A percentile compares a stretch with the other conserved stretches of the same genome.
These are phyloP conservation scores for Colletotrichum sp. DNA, from an alignment of 2,329 filamentous ascomycete genomes.

Conservation along the genomic window DNA sequence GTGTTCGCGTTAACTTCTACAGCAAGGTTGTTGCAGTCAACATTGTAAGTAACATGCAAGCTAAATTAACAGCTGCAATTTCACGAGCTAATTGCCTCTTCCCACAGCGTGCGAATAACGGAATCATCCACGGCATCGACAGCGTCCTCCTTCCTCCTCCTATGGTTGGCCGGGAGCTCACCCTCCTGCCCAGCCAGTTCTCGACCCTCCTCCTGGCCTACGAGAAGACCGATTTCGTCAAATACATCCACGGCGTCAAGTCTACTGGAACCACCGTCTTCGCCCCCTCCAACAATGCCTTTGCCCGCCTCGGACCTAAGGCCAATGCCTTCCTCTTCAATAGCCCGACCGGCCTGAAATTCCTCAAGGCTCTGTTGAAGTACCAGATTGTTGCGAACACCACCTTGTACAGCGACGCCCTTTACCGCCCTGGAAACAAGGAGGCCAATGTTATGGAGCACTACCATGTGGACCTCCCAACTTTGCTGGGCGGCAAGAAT, in stretches of 20 bases:
- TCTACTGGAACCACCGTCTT: slow-evolving; percentile 77
- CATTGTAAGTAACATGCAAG: slow-evolving; percentile 71
- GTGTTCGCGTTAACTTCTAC: slow-evolving; percentile 79
- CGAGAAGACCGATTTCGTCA: slow-evolving; percentile 73
- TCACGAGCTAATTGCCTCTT: no score
- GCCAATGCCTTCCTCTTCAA: slow-evolving; percentile 88
- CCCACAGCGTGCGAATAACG: slow-evolving; percentile 72
- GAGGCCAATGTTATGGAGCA: slow-evolving; percentile 46
- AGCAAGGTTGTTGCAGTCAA: slow-evolving; percentile 72
- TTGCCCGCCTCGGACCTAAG: slow-evolving; percentile 71
- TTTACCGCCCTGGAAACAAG: slow-evolving; percentile 58
- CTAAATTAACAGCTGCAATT: no score
- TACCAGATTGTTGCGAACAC: slow-evolving; percentile 79
- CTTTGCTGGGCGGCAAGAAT: slow-evolving; percentile 68
- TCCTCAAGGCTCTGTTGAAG: slow-evolving; percentile 77
- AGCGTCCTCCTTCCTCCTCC: slow-evolving; percentile 79
- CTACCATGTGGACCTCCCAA: slow-evolving; percentile 74
- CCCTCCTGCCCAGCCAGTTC: slow-evolving; percentile 76
- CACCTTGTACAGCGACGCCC: slow-evolving; percentile 84
- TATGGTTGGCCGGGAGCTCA: slow-evolving; percentile 53
- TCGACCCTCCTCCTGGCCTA: slow-evolving; percentile 80
- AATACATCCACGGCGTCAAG: slow-evolving; percentile 59
- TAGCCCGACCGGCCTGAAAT: slow-evolving; percentile 71
- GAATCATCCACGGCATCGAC: slow-evolving; percentile 80
- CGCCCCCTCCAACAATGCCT: slow-evolving; percentile 82